Base-by-base conservation (phyloP, 2,329 filamentous ascomycete genomes). In the Tolypocladium nubicola region DNA sequence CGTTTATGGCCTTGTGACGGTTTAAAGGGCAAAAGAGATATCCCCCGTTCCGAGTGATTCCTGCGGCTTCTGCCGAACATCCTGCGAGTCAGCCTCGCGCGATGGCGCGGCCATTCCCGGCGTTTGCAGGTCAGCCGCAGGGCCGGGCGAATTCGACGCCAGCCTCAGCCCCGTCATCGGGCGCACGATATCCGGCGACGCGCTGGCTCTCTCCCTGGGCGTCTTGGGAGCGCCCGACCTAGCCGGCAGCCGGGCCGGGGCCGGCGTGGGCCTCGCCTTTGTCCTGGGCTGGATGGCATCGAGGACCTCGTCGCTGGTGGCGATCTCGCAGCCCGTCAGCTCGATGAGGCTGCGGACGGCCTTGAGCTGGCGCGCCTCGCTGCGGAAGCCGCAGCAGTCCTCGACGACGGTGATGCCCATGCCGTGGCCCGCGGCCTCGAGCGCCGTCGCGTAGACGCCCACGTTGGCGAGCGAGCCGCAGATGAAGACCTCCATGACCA, bases 361-460 rank as follows among this genome's bases (percentile, higher is more conserved):
- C 61, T 83, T 78, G 50, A 82, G 76, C 64, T 96, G 90, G 49
- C 90, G 83, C 21, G 76, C 71, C 58, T 85, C 82, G 63, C 78
- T 85, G 52, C 89, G 84, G 66, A 87, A 96, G 13, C 91, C 92
- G 57, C 96, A 84, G 70, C 92, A 97, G 69, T 97, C 91, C 55
- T 94, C 86, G 43, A 97, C 76, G 14, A 97, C 76, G 6, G 88
- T 94, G 66, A 97, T 90, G n/a, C 84, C 79, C 66, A 96, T 85
- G 5, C 92, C 94, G 70, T 97, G 88, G 23, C 88, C 83, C 1
- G 90, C 92, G 13, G 93, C 94, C 67, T 97, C 94, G 61, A 96
- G 79, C 4, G 91, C 91, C 1, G 93, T 97, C 9, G 94, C 93
- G 68, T 94, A 91, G 52, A 97, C 86, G 38, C 91, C 92, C 40